Conservation (phyloP, 345 rosid species). For the Crucihimalaya himalaica region DNA sequence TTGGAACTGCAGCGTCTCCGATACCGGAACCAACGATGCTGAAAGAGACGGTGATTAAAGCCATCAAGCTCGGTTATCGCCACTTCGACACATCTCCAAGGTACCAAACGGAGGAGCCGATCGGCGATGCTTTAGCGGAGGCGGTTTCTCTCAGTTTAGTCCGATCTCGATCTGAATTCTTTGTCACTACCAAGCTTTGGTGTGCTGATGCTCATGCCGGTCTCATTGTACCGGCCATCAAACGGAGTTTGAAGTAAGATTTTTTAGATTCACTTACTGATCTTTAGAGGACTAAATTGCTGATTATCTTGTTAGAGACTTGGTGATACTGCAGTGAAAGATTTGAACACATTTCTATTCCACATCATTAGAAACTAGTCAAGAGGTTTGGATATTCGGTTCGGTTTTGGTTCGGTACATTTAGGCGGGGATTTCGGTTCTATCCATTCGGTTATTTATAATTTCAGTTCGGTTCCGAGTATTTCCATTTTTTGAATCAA, state of each 20-base stretch:
- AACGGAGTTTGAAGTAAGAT: slow-evolving; percentile 41
- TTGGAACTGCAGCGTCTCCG: slow-evolving; percentile 46
- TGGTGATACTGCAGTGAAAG: no score
- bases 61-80: slow-evolving; percentile 58
- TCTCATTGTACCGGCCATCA: slow-evolving; percentile 55
- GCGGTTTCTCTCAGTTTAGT: slow-evolving; percentile 50
- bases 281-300: background rate
- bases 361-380: no score
- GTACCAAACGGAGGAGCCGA: slow-evolving; percentile 54
- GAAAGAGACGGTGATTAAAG: slow-evolving; percentile 39
- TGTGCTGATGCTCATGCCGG: slow-evolving; percentile 52
- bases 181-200: slow-evolving; percentile 70
- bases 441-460: no score
- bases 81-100: slow-evolving; percentile 71
- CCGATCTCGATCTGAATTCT: slow-evolving; percentile 50
- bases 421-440: no score
- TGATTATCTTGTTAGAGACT: background rate
- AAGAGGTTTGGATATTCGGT: no score
- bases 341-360: no score
- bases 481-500: no score
- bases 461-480: no score
- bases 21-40: slow-evolving; percentile 31
- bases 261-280: background rate
- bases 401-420: no score
- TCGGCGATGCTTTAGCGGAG: slow-evolving; percentile 58